These are phyloP conservation scores for Geotrichum restrictum DNA, from an alignment of 1,139 yeast species.

Conservation along the genomic window DNA sequence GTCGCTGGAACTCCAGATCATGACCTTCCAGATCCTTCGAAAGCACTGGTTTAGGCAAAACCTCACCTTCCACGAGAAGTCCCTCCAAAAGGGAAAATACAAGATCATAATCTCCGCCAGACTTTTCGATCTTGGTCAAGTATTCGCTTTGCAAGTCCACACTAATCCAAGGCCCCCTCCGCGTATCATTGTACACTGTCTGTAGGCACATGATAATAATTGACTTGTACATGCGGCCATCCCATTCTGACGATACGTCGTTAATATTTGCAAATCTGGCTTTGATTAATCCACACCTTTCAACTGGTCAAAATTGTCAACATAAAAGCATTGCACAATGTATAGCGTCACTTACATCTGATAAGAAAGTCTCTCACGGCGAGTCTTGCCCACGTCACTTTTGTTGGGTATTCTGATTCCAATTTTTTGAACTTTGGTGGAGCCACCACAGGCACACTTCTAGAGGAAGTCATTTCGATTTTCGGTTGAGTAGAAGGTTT, in stretches of 20 bases:
- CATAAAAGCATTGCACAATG: slow-evolving; percentile 1
- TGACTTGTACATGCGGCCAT: slow-evolving; percentile 37
- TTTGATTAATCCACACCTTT: slow-evolving; percentile 37
- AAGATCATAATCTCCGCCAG: slow-evolving; percentile 33
- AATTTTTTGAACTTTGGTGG: slow-evolving; percentile 31
- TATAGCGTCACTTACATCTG: slow-evolving; percentile 25
- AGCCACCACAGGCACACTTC: slow-evolving; percentile 24
- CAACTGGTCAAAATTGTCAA: slow-evolving; percentile 26
- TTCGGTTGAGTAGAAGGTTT: not conserved
- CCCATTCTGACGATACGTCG: slow-evolving; percentile 39
- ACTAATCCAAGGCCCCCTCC: slow-evolving; percentile 22
- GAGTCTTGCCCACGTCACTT: slow-evolving; percentile 31
- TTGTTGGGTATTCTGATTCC: slow-evolving; percentile 27
- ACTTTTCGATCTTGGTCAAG: slow-evolving; percentile 33
- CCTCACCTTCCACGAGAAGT: slow-evolving; percentile 18
- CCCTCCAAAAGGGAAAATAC: slow-evolving; percentile 34
- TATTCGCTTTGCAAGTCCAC: slow-evolving; percentile 24
- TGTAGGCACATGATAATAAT: slow-evolving; percentile 34
- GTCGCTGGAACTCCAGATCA: slow-evolving; percentile 28
- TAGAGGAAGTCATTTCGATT: too few species aligned
- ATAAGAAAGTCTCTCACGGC: slow-evolving; percentile 32
- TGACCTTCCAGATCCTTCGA: slow-evolving; percentile 4
- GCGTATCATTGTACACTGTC: slow-evolving; percentile 36
- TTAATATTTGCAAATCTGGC: slow-evolving; percentile 36
- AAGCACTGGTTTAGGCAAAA: slow-evolving; percentile 1